These are phyloP conservation scores for Daucus carota DNA, from an alignment of 129 eudicot species.

Conservation along the genomic window DH1_v3.0 NC_030382.2:43147001-43147500, in stretches of 20 bases:
- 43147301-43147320: neutral
- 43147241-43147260: neutral
- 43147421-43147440: slow-evolving; percentile 81
- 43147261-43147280: neutral
- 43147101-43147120: too few species aligned
- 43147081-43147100: too few species aligned
- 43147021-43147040: too few species aligned
- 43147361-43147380: neutral
- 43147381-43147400: neutral
- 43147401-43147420: slow-evolving; percentile 1
- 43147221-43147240: too few species aligned
- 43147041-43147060: too few species aligned
- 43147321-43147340: neutral
- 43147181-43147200: too few species aligned
- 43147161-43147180: too few species aligned
- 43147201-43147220: too few species aligned
- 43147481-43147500: slow-evolving; percentile 93
- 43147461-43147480: slow-evolving; percentile 64
- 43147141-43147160: too few species aligned
- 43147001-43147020: too few species aligned
- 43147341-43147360: neutral
- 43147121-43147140: too few species aligned
- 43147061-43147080: too few species aligned
- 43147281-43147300: neutral
- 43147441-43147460: slow-evolving; percentile 71